Base-by-base conservation (phyloP, 352 stramenopile genomes). In the Aphanomyces cochlioides region DNA sequence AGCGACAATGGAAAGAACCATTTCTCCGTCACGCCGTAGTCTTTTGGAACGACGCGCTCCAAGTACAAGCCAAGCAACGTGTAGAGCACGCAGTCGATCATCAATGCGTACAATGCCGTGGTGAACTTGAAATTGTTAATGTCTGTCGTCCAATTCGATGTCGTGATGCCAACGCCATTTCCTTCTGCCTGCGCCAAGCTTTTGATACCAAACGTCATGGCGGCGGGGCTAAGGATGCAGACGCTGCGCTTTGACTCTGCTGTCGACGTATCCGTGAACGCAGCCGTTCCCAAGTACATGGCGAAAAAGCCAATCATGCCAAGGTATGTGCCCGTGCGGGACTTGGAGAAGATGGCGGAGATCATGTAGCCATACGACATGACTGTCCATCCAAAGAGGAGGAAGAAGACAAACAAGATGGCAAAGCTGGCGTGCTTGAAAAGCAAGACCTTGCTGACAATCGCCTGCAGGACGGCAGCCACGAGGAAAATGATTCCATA, bases 31-130 rank as follows among this genome's bases (percentile, higher is more conserved):
- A 94, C 85, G 17, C 96, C 96, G 61, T 95, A 98, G 59, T 98
- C 90, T 47, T 88, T 90, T 3, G 96, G 96, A n/a, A 97, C 73
- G 13, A 98, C 90, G 57, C 89, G 80, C 61, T 97, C 93, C 4
- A 98, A 79, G 77, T 98, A 98, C 56, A 78, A 78, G 0, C 82
- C 93, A 1, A 98, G 19, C 10, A 91, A 3, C 53, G 85, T 75
- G 73, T 97, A 98, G 17, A 98, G 47, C 19, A 96, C 34, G 5
- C 84, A 87, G 70, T 98, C 93, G 0, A 98, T n/a, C 7, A 96
- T 41, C 57, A 98, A 83, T 79, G 98, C 94, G 53, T 73, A 73
- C 37, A 98, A 74, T 17, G 81, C 75, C 28, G 73, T 83, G 34
- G 66, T 65, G 67, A 93, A 90, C 4, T 77, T 74, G 43, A 94